phyloP scores from a whole-genome alignment of 805 yeast genomes.

The Saccharomycodes ludwigii region DNA sequence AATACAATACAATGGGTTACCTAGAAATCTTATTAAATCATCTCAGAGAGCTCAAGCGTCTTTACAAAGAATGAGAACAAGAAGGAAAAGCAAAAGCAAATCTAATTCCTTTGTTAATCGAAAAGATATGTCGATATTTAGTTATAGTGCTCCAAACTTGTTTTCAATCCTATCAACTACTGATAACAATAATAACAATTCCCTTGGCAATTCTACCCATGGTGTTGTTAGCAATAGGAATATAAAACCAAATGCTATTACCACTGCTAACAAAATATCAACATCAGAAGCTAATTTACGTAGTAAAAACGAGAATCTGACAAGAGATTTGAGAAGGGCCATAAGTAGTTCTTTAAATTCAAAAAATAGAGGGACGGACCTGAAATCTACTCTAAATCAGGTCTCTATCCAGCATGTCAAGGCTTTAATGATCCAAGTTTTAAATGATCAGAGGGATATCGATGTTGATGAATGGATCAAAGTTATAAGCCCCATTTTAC shows the following conservation, averaged over 20 bases:
- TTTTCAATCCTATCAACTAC: constrained; percentile 5
- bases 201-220: constrained; percentile 10
- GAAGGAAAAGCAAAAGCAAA: constrained; percentile 40
- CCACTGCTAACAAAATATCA: constrained; percentile 3
- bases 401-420: constrained; percentile 32
- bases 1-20: constrained; percentile 20
- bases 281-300: constrained; percentile 6
- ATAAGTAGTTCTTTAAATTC: constrained; percentile 11
- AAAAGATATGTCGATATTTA: constrained; percentile 9
- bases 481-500: constrained; percentile 37
- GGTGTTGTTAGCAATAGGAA: constrained; percentile 13
- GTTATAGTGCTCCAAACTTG: constrained; percentile 24
- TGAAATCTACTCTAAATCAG: constrained; percentile 23
- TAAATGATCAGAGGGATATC: constrained; percentile 45
- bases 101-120: constrained; percentile 17
- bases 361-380: constrained; percentile 7
- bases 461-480: constrained; percentile 46
- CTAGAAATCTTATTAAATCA: constrained; percentile 33
- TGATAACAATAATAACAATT: constrained; percentile 5
- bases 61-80: constrained; percentile 42
- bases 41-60: constrained; percentile 58
- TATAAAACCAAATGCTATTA: constrained; percentile 6
- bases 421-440: constrained; percentile 43
- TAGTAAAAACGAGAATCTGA: too few relatives aligned
- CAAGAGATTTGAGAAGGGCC: constrained; percentile 15